Evolutionary conservation across 495 filamentous ascomycete genomes (phyloP).

Genomic region (Trichoderma orchidacearum): DNA sequence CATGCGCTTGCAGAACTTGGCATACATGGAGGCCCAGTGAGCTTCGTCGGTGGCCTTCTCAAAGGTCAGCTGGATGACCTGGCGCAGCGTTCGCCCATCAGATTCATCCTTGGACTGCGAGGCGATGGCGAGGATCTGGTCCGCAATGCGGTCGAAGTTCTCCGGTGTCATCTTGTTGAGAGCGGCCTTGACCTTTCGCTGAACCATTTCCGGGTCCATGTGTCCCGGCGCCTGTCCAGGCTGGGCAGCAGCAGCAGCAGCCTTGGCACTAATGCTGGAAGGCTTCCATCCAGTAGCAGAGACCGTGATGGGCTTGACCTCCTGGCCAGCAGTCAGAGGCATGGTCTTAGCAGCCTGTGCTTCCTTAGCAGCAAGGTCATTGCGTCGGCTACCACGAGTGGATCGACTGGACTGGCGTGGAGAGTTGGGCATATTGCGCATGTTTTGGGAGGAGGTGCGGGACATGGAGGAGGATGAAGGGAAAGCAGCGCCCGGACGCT

Average conservation of each 20-base stretch:
- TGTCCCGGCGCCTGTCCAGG: constrained; percentile 37
- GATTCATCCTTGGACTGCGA: constrained; percentile 89
- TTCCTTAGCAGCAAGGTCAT: constrained; percentile 41
- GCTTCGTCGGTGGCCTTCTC: constrained; percentile 98
- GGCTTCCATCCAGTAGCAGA: constrained; percentile 81
- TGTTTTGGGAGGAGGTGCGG: constrained; percentile 34
- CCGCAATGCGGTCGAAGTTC: constrained; percentile 92
- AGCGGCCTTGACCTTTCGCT: constrained; percentile 95
- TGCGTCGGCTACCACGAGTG: constrained; percentile 45
- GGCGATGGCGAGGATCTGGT: constrained; percentile 85
- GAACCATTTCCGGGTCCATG: constrained; percentile 83
- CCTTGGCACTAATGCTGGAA: constrained; percentile 43
- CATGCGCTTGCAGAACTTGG: constrained; percentile 97
- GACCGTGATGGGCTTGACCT: constrained; percentile 64
- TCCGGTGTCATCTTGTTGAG: constrained; percentile 99
- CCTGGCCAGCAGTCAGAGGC: constrained; percentile 70
- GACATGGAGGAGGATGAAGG: constrained; percentile 34
- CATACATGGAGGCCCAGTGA: constrained; percentile 98
- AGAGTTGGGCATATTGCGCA: constrained; percentile 30
- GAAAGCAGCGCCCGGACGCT: constrained; percentile 44
- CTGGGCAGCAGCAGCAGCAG: constrained; percentile 13
- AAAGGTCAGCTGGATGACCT: constrained; percentile 97
- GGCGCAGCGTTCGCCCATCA: constrained; percentile 86
- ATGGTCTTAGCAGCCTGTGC: constrained; percentile 62
- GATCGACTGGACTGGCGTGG: constrained; percentile 41